These are phyloP conservation scores for Backusella tuberculispora DNA, from an alignment of 192 early-diverging fungal genomes.

Conservation along the genomic window DNA sequence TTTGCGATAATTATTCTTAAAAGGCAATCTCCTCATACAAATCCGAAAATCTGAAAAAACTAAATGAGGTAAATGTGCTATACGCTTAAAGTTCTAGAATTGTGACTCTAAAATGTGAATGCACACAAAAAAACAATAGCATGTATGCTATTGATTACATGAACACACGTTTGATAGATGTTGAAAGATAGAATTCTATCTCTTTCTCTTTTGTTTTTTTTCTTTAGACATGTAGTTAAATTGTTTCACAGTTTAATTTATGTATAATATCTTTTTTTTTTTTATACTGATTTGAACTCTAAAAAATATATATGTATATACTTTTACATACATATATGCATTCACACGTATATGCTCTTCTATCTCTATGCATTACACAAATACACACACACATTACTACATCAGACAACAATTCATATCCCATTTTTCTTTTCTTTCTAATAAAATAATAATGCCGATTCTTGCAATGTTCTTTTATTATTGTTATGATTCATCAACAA, in stretches of 20 bases:
- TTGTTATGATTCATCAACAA: background rate
- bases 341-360: too few relatives aligned
- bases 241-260: background rate
- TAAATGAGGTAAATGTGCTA: slow-evolving; percentile 10
- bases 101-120: background rate
- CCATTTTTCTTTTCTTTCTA: background rate
- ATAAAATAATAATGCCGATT: background rate
- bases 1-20: slow-evolving; percentile 11
- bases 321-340: too few relatives aligned
- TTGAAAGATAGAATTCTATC: background rate
- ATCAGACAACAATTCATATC: too few relatives aligned
- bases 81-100: slow-evolving; percentile 1
- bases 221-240: background rate
- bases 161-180: too few relatives aligned
- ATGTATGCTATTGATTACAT: too few relatives aligned
- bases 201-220: slow-evolving; percentile 12
- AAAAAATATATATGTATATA: too few relatives aligned
- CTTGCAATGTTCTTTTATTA: slow-evolving; percentile 3
- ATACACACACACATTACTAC: too few relatives aligned
- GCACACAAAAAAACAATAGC: too few relatives aligned
- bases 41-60: background rate
- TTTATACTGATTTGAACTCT: too few relatives aligned
- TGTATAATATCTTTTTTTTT: too few relatives aligned
- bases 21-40: background rate
- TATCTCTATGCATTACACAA: too few relatives aligned